phyloP scores from a whole-genome alignment of 164 flowering plant genomes.

The Nymphaea thermarum region DNA sequence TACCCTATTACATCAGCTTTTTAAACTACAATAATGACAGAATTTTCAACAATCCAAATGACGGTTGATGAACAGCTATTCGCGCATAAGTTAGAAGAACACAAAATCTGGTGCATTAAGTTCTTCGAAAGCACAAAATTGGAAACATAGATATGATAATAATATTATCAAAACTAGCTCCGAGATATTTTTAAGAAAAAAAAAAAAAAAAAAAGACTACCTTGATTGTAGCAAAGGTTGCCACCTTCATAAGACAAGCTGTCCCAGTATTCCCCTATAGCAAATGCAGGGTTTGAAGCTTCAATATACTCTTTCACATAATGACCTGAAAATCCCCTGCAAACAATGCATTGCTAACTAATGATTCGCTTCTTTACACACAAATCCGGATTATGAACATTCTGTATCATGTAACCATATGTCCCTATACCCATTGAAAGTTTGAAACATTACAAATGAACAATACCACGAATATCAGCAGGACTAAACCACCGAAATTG shows the following conservation, averaged over 20 bases:
- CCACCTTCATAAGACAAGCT: constrained; percentile 50
- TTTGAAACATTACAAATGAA: no score
- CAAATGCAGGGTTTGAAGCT: constrained; percentile 47
- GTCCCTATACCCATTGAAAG: neutral
- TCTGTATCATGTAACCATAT: neutral
- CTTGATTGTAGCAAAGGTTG: constrained; percentile 51
- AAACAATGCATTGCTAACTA: neutral
- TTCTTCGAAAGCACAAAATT: no score
- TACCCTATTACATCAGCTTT: no score
- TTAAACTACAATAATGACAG: no score
- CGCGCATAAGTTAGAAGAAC: no score
- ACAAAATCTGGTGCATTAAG: no score
- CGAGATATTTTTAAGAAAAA: no score
- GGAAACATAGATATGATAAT: no score
- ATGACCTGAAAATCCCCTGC: constrained; percentile 52
- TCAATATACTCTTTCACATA: constrained; percentile 51
- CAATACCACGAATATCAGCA: neutral
- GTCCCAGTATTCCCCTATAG: constrained; percentile 68
- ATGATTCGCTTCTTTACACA: no score
- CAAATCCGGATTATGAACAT: neutral
- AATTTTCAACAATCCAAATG: no score
- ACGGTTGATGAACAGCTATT: no score
- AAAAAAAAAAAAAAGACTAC: constrained; percentile 9
- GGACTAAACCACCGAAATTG: neutral
- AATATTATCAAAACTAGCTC: no score